Evolutionary conservation across 75 land plant genomes (phyloP).

Genomic region (Selaginella tamariscina): DNA sequence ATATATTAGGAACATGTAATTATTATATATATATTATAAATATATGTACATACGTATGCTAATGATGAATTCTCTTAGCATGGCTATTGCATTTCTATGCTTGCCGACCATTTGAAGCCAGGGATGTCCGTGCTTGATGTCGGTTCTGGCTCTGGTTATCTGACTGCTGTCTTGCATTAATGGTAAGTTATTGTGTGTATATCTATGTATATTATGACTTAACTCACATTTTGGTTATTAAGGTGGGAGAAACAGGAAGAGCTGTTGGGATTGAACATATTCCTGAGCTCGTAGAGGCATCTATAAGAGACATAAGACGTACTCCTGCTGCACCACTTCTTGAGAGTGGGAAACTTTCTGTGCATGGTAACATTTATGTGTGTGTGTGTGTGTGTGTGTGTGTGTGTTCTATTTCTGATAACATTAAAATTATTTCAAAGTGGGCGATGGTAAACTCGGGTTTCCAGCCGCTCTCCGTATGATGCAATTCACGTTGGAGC

Average conservation of each 20-base stretch:
- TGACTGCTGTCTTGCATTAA: slow-evolving; percentile 34
- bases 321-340: slow-evolving; percentile 22
- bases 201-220: background rate
- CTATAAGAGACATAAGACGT: slow-evolving; percentile 23
- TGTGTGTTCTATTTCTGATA: background rate
- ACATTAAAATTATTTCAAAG: background rate
- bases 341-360: slow-evolving; percentile 23
- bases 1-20: background rate
- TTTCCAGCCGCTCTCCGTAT: slow-evolving; percentile 26
- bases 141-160: slow-evolving; percentile 30
- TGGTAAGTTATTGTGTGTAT: slow-evolving; percentile 19
- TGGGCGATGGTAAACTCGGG: slow-evolving; percentile 30
- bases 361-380: slow-evolving; percentile 19
- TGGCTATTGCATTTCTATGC: slow-evolving; percentile 29
- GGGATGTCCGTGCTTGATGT: slow-evolving; percentile 35
- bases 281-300: slow-evolving; percentile 27
- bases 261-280: slow-evolving; percentile 34
- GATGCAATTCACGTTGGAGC: slow-evolving; percentile 39
- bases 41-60: too few relatives aligned
- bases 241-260: slow-evolving; percentile 29
- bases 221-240: background rate
- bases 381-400: background rate
- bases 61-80: slow-evolving; percentile 26
- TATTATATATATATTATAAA: background rate
- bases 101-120: slow-evolving; percentile 31